Evolutionary conservation across 495 filamentous ascomycete genomes (phyloP), one percentile per base, ranked within the genome.

Genomic region (Sphaerosporella brunnea): DNA sequence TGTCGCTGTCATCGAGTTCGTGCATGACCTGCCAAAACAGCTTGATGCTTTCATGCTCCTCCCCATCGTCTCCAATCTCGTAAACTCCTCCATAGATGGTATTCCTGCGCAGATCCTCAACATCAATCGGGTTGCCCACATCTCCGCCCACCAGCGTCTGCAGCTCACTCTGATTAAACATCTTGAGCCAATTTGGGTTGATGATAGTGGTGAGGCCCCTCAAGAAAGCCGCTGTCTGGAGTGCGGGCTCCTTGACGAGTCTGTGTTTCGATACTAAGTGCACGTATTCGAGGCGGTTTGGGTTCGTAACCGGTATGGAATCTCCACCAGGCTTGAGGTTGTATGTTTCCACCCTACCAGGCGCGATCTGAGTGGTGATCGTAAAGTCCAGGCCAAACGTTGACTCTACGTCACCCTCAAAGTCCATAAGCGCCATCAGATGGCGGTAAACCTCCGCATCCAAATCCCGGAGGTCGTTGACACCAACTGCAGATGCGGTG

Each of bases 151-250:
- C 78, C 7, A 97, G 74, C 0, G 84, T 90, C 62, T 97, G 90
- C 18, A 97, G 69, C 56, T 97, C 90, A 5, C 73, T 69, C 54
- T 95, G 90, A 62, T 97, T 97, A 69, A 99, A 99, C 90, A 99
- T 99, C 52, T 76, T 82, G 2, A 99, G 69, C 90, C 90, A 99
- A 2, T 73, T 71, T 0, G 88, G 88, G 48, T 85, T 78, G 51
- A 99, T 92, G 55, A 99, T 92, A 46, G 79, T 69, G 11, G 81
- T 73, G 3, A 97, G 72, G 1, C 90, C 90, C 39, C 74, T 72
- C 5, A 97, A 72, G 55, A 97, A 97, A 1, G 85, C 85, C 15
- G 73, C 73, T 2, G 87, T 94, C 61, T 96, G 87, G 36, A 66
- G 62, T 45, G 69, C 67, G 0, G 82, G 80, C 54, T 95, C 88